Conservation (phyloP, 164 flowering plant genomes). For the grape (Vitis vinifera) region ASM3070453v1 NC_081810.1:8645501-8646000, state of each 20-base stretch:
- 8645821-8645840: neutral
- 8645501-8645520: conserved; percentile 26
- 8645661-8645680: conserved; percentile 1
- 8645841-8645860: neutral
- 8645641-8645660: conserved; percentile 9
- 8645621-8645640: conserved; percentile 7
- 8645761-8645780: neutral
- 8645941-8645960: conserved; percentile 23
- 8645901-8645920: conserved; percentile 6
- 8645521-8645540: conserved; percentile 5
- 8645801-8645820: neutral
- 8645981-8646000: conserved; percentile 14
- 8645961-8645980: conserved; percentile 11
- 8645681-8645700: conserved; percentile 6
- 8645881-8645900: conserved; percentile 1
- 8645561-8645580: neutral
- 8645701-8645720: neutral
- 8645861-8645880: conserved; percentile 9
- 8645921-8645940: conserved; percentile 17
- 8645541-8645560: conserved; percentile 8
- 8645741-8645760: conserved; percentile 17
- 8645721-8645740: conserved; percentile 39
- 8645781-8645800: conserved; percentile 3
- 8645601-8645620: neutral
- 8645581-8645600: neutral